Evolutionary conservation across 768 basidiomycete species (phyloP), one percentile per base, ranked within the genome.

Genomic region (Suillus placidus): DNA sequence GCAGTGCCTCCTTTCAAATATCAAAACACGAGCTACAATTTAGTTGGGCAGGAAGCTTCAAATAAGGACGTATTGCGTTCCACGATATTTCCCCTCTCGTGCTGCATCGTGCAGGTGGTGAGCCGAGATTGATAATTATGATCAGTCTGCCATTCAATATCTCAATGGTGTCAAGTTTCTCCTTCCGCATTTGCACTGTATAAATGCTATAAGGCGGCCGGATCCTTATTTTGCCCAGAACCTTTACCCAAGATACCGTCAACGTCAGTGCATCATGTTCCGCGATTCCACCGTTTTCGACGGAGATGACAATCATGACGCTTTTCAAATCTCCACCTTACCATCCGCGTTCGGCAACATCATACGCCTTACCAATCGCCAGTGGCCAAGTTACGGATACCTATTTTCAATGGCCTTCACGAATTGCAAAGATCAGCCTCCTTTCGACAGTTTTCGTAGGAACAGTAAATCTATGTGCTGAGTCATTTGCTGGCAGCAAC

Each of bases 271-370:
- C 57, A 60, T 40, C 58, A 60, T 60, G 40, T 40, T 60, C 38
- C 57, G 57, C 57, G 16, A 40, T 58, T 38, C 23, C 26, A 30
- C 58, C 58, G 58, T 60, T 26, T 30, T 42, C 12, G 58, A 42
- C 58, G 58, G 58, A 60, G 58, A 60, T 60, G 58, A 60, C 58
- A 60, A 3, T 42, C 40, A 60, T 60, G 58, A 20, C 58, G 26
- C 40, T 40, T 18, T 60, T 16, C 56, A 20, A 9, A 18, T 58
- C 26, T 58, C 57, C 56, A 52, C 23, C 37, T 54, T 32, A 47
- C 16, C 20, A 20, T 58, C 57, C 57, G 12, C 38, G 57, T 60
- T 60, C 57, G 57, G 57, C 30, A 60, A 40, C 37, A 30, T 18
- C 26, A 30, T 60, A 60, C 57, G 57, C 57, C 57, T 60, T 60